Base-by-base conservation (phyloP, 495 filamentous ascomycete species). In the Aspergillus hancockii region DNA sequence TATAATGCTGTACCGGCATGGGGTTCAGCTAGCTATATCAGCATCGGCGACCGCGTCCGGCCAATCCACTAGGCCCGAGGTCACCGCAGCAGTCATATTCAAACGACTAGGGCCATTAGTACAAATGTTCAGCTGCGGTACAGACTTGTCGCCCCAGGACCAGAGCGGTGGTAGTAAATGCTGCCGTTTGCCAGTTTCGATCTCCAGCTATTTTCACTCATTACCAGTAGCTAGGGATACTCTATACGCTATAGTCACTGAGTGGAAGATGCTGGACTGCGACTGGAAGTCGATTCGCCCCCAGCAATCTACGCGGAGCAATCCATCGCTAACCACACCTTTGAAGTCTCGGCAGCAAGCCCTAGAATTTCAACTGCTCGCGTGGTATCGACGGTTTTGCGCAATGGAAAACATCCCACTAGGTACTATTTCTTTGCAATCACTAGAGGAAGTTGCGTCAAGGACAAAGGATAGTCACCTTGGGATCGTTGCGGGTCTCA, bases 261-360 rank as follows among this genome's bases (percentile, higher is more conserved):
- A 56, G 6, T 55, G 58, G 58, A 61, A 56, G 22, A 19, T 55
- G 1, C 54, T 61, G 4, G 46, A 61, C 34, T 34, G 36, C n/a
- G 31, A 53, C 28, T 23, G 21, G 31, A 53, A 53, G 31, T 8
- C 14, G 21, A 34, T 38, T 32, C 49, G 49, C 23, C 49, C 23
- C 30, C 19, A 51, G 3, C 12, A 13, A 9, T 9, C 19, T 22
- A 47, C n/a, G 0, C 19, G 43, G 19, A 2, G 19, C 5, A n/a
- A 9, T 47, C 0, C 43, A 21, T 3, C 9, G 0, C 0, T 21
- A 0, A 18, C 18, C n/a, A 23, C n/a, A 2, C 19, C 4, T 2
- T 8, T 47, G 9, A 18, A 18, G 9, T 3, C 28, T 16, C 51
- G 31, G 18, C 51, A 53, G 21, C 16, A 19, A n/a, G 28, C 22